A percentile compares a stretch with the other conserved stretches of the same genome.
phyloP scores from a whole-genome alignment of 2,329 filamentous ascomycete species.

The Podosphaera xanthii region DNA sequence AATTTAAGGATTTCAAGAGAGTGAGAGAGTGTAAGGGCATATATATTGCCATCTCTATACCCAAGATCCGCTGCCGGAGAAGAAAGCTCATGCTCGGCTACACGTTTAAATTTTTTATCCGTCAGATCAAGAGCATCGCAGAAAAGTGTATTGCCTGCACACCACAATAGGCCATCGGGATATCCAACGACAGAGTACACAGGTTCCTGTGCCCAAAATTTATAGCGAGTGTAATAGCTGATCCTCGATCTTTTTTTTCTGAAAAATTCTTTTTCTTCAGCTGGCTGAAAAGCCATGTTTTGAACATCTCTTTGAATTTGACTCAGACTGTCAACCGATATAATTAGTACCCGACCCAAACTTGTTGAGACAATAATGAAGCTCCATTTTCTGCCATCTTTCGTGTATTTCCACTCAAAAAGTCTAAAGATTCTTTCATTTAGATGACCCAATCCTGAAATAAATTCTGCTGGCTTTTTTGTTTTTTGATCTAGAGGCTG shows the following conservation, averaged over 20 bases:
- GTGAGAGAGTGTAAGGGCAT: conserved; percentile 27
- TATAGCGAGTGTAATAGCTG: conserved; percentile 31
- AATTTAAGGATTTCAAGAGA: conserved; percentile 32
- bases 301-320: conserved; percentile 2
- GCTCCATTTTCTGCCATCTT: conserved; percentile 32
- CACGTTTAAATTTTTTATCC: conserved; percentile 27
- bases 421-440: conserved; percentile 38
- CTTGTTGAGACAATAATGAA: conserved; percentile 38
- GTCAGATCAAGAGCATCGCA: conserved; percentile 30
- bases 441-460: conserved; percentile 30
- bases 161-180: conserved; percentile 32
- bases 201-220: conserved; percentile 22
- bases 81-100: conserved; percentile 25
- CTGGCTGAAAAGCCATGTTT: neutral
- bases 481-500: conserved; percentile 20
- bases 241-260: conserved; percentile 15
- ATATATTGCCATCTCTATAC: conserved; percentile 25
- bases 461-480: conserved; percentile 22
- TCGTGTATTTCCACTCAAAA: conserved; percentile 38
- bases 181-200: conserved; percentile 34
- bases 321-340: conserved; percentile 21
- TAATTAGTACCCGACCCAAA: conserved; percentile 30
- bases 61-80: conserved; percentile 29
- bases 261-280: neutral
- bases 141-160: conserved; percentile 28